Conservation (phyloP, 108 stramenopile genomes). For the Nitzschia sp. region DNA sequence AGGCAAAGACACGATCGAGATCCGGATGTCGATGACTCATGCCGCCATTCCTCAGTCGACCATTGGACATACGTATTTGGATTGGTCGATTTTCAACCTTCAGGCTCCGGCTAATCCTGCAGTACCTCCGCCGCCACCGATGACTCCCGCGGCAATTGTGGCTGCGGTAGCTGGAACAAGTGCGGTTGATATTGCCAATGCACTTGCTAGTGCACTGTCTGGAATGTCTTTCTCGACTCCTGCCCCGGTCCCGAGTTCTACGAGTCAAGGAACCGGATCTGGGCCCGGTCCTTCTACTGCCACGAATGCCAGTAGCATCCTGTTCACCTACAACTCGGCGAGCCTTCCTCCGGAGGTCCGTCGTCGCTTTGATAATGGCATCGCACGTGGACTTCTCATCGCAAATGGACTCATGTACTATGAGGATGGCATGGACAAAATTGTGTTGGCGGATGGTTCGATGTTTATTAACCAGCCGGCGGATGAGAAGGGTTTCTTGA, state of each 20-base stretch:
- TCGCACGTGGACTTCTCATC: not conserved
- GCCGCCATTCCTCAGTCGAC: no score
- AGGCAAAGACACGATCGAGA: no score
- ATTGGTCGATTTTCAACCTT: no score
- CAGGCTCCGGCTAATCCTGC: not conserved
- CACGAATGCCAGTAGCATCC: no score
- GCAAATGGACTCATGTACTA: not conserved
- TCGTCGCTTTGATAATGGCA: not conserved
- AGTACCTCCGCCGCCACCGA: not conserved
- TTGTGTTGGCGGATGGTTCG: not conserved
- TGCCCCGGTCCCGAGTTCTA: not conserved
- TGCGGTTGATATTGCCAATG: not conserved
- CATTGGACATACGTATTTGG: no score
- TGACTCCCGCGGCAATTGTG: not conserved
- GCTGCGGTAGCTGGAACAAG: not conserved
- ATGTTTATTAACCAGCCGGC: not conserved
- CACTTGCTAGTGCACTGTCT: not conserved
- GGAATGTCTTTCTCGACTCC: not conserved
- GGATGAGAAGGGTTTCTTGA: not conserved
- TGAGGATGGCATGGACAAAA: not conserved
- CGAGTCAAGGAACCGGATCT: not conserved
- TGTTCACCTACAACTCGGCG: not conserved
- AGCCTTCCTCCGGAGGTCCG: not conserved
- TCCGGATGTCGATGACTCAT: no score
- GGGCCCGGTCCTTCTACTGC: not conserved